phyloP scores from a whole-genome alignment of 176 grass and related monocot species.

The Triticum urartu region DNA sequence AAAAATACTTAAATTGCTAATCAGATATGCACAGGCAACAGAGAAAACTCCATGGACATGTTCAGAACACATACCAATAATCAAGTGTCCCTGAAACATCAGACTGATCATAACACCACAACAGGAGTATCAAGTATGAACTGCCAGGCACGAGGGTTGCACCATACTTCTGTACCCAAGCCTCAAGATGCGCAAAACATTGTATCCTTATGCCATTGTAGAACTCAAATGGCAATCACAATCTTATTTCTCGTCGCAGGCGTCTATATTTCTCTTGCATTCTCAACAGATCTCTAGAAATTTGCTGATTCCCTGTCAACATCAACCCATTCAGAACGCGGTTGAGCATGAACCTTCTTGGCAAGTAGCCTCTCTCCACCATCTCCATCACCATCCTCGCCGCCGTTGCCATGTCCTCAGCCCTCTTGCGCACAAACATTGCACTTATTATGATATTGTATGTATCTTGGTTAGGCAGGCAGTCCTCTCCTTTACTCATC shows the following conservation, averaged over 20 bases:
- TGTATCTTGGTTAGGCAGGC: conserved; percentile 84
- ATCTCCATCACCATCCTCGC: conserved; percentile 86
- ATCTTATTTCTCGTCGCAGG: conserved; percentile 57
- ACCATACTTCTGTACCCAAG: background rate
- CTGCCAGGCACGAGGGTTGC: background rate
- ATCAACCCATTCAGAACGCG: conserved; percentile 80
- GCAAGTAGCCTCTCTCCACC: conserved; percentile 83
- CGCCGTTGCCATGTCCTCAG: conserved; percentile 67
- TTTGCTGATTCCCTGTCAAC: conserved; percentile 79
- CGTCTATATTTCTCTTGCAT: conserved; percentile 76
- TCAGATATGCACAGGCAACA: background rate
- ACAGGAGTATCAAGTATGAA: background rate
- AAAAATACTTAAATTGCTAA: background rate
- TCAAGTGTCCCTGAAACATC: background rate
- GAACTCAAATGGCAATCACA: conserved; percentile 32
- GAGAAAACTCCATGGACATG: background rate
- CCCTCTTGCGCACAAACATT: conserved; percentile 88
- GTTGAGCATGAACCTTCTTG: conserved; percentile 93
- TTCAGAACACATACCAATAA: background rate
- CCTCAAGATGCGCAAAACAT: background rate
- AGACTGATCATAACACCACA: background rate
- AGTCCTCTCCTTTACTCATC: conserved; percentile 60
- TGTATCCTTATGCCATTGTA: background rate
- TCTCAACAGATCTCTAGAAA: conserved; percentile 68
- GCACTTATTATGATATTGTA: conserved; percentile 90